Base-by-base conservation (phyloP, 2,329 filamentous ascomycete genomes). In the Graphiopsis chlorocephala region DNA sequence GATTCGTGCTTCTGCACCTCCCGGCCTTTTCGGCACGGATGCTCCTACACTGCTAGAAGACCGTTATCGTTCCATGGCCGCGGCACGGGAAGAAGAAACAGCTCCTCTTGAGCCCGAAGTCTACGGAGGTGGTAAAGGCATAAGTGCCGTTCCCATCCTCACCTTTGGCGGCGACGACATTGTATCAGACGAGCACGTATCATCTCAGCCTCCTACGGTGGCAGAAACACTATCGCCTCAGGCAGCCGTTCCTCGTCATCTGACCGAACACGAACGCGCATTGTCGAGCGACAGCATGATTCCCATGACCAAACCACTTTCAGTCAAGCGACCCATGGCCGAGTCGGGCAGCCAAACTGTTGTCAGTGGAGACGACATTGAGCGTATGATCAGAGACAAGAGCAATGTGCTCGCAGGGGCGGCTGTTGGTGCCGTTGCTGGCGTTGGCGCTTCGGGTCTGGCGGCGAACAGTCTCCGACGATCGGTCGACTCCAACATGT, bases 281-380 rank as follows among this genome's bases (percentile, higher is more conserved):
- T 10, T 59, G 33, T 61, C 64, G 29, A 61, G 38, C 28, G 55
- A 57, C 23, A 52, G 53, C 29, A 53, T 59, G 55, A 57, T 59
- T n/a, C 63, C 45, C 8, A 65, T 62, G 33, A 62, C 64, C 5
- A 61, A 61, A 29, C 58, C 64, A 20, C 64, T 62, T 20, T 62
- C 64, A 25, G 59, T 63, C 26, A 67, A 67, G 61, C 68, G 65
- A 48, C 64, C 67, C 3, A 71, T 73, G 69, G 61, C 83, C 23
- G 92, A 96, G 71, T 89, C 90, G 69, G 86, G 88, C 61, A 90
- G 90, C 15, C 94, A 97, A 78, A 97, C 93, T 26, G 84, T 89
- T 45, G 82, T 97, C 31, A 96, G 92, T n/a, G 86, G 91, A 0
- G 86, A 90, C 58, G 88, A 90, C 64, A 92, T 97, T 68, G 93